Conservation (phyloP, 2,329 filamentous ascomycete species). For the Fusarium sp. region DNA sequence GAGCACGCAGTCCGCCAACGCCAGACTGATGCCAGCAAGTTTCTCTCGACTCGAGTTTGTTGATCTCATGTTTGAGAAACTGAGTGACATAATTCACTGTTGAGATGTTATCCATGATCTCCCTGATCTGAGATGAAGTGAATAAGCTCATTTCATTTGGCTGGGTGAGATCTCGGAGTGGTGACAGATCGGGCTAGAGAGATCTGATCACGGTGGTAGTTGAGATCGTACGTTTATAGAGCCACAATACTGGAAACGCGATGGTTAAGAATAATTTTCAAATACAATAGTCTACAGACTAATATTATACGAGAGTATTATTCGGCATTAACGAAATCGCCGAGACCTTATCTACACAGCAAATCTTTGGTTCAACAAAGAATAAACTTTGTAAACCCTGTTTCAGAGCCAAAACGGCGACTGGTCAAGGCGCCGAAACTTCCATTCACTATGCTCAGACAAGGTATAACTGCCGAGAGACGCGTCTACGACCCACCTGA, state of each 20-base stretch:
- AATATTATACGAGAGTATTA: neutral
- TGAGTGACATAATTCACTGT: slow-evolving; percentile 3
- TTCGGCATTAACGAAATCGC: neutral
- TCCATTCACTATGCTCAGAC: neutral
- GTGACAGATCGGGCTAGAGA: neutral
- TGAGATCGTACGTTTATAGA: neutral
- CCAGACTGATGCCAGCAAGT: slow-evolving; percentile 24
- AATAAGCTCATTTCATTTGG: neutral
- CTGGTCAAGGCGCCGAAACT: neutral
- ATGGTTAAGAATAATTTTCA: neutral
- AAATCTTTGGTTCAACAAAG: neutral
- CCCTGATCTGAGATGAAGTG: neutral
- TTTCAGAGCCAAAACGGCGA: slow-evolving; percentile 1
- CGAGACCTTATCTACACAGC: neutral
- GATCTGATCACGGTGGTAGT: neutral
- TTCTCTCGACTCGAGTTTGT: slow-evolving; percentile 6
- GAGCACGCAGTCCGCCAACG: neutral
- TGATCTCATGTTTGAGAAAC: slow-evolving; percentile 12
- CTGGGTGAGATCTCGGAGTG: neutral
- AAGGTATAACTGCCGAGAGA: slow-evolving; percentile 19
- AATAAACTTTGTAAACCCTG: slow-evolving; percentile 9
- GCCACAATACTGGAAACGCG: neutral
- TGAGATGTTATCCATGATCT: neutral
- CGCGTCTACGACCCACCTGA: neutral
- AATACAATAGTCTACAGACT: neutral